These are phyloP conservation scores for Coemansia sp. DNA, from an alignment of 192 early-diverging fungal species.

Conservation along the genomic window DNA sequence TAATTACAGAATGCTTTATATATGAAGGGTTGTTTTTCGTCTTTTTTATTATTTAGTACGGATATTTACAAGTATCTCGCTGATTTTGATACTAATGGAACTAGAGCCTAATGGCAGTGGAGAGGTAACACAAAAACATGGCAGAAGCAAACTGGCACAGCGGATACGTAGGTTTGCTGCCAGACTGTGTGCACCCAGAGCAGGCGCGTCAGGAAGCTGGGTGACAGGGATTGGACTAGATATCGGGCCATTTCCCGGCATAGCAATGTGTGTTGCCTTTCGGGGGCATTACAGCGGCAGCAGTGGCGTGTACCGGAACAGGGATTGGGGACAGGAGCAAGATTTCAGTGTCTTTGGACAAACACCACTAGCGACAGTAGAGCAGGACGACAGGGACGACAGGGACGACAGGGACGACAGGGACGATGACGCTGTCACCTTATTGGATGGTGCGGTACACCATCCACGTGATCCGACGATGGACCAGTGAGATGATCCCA, in stretches of 20 bases:
- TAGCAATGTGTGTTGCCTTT: constrained; percentile 15
- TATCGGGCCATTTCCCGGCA: constrained; percentile 17
- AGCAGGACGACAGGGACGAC: background rate
- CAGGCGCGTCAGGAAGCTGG: background rate
- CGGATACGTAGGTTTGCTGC: background rate
- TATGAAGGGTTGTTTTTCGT: background rate
- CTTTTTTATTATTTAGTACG: background rate
- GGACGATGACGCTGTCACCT: background rate
- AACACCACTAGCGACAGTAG: background rate
- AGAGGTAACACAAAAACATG: background rate
- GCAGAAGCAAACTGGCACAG: background rate
- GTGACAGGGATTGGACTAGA: background rate
- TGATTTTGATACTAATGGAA: background rate
- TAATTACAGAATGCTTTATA: background rate
- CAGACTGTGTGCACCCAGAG: background rate
- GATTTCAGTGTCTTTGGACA: background rate
- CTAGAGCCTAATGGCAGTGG: background rate
- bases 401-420: background rate
- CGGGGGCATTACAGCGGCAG: background rate
- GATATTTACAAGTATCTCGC: background rate
- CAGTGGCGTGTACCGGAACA: background rate
- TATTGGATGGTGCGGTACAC: background rate
- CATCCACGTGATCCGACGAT: background rate
- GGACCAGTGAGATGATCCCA: background rate
- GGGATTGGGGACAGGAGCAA: background rate